Evolutionary conservation across 768 basidiomycete species (phyloP).

Genomic region (Daedaleopsis nitida): DNA sequence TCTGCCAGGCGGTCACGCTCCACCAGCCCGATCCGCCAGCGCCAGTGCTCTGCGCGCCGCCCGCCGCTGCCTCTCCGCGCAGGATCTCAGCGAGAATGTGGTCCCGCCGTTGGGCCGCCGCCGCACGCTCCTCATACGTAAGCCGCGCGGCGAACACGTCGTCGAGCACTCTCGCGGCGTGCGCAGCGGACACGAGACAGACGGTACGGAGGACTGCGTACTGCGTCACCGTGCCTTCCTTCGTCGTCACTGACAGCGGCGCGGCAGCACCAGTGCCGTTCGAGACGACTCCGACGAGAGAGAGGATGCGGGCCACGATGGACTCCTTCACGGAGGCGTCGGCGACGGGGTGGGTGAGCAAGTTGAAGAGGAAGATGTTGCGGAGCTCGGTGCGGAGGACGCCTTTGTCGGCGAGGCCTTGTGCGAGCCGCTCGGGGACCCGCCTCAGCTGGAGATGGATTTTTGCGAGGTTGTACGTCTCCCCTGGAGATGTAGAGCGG

Average conservation of each 20-base stretch:
- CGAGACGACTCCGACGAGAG: conserved; percentile 58
- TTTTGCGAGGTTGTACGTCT: conserved; percentile 99
- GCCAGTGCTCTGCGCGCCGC: conserved; percentile 26
- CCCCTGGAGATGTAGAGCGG: conserved; percentile 53
- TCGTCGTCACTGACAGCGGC: conserved; percentile 71
- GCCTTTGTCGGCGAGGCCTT: conserved; percentile 97
- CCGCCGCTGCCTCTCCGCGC: conserved; percentile 51
- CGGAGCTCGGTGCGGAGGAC: conserved; percentile 98
- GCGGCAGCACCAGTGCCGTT: conserved; percentile 78
- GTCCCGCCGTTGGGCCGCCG: conserved; percentile 90
- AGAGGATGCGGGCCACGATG: conserved; percentile 46
- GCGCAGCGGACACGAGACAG: conserved; percentile 86
- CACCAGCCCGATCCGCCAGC: conserved; percentile 56
- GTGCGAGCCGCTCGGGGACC: conserved; percentile 95
- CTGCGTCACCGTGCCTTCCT: conserved; percentile 64
- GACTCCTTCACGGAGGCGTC: conserved; percentile 89
- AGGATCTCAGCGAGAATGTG: conserved; percentile 95
- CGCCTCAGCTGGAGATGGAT: conserved; percentile 99
- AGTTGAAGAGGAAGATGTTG: conserved; percentile 98
- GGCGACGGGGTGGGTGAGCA: conserved; percentile 98
- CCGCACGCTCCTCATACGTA: conserved; percentile 91
- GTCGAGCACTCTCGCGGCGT: conserved; percentile 93
- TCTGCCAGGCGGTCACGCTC: conserved; percentile 29
- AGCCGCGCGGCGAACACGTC: conserved; percentile 87
- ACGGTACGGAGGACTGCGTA: conserved; percentile 82